Evolutionary conservation across 2,329 filamentous ascomycete genomes (phyloP).

Genomic region (Fusarium temperatum): DNA sequence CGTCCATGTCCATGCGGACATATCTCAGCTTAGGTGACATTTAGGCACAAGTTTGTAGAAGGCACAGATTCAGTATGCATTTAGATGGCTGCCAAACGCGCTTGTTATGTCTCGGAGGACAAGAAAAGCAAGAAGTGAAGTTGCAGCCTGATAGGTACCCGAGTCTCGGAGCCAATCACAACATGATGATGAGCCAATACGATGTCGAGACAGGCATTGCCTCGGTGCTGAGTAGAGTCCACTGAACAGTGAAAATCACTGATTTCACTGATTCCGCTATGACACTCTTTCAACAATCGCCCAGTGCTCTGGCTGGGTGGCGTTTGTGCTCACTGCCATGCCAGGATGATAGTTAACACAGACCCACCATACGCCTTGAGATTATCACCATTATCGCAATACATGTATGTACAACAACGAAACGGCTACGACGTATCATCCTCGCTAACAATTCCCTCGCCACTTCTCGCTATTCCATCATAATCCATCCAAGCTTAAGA

Average conservation of each 20-base stretch:
- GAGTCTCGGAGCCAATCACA: background rate
- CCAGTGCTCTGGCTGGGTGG: background rate
- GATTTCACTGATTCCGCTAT: background rate
- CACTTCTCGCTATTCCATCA: background rate
- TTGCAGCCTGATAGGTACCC: background rate
- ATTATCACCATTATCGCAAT: too few species aligned
- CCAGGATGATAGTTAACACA: too few species aligned
- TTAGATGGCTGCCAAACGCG: too few species aligned
- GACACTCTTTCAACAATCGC: background rate
- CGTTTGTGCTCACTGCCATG: background rate
- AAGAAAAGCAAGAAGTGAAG: background rate
- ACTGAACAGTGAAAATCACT: background rate
- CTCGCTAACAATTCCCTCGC: too few species aligned
- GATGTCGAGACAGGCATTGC: background rate
- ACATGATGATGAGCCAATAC: background rate
- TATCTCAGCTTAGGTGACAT: background rate
- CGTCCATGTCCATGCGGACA: background rate
- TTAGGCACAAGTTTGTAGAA: too few species aligned
- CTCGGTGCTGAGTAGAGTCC: background rate
- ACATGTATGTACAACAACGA: background rate
- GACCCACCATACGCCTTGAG: too few species aligned
- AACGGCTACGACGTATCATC: background rate
- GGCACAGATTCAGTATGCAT: accelerated
- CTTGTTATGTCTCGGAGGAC: background rate
- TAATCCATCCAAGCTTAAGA: background rate